Evolutionary conservation across 306 rosid species (phyloP), one percentile per base, ranked within the genome.

Genomic region (Prunus fruticosa): DNA sequence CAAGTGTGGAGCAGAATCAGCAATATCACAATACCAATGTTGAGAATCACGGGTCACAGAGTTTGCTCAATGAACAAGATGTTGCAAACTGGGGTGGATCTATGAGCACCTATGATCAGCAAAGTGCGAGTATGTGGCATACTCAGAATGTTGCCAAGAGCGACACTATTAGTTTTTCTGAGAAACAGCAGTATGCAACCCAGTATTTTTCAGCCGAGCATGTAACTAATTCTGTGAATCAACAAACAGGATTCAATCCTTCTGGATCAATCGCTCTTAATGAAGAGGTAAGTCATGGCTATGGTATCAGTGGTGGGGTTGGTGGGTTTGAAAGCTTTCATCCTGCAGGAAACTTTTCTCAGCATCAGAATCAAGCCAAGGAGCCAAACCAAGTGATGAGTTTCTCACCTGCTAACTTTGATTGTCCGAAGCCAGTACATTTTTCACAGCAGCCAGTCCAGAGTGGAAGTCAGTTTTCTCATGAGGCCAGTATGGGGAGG

Each of bases 401-500:
- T 14, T 85, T 87, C 75, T 86, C 89, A 67, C 75, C 82, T 58
- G 78, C 81, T 69, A 83, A 74, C 64, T 72, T 85, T 73, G 86
- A 68, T 79, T 80, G 75, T 68, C 81, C 73, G 60, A 83, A 81
- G 32, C 64, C 85, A 60, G n/a, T 58, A 51, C 77, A 70, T 62
- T 79, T 72, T 75, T 79, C 87, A 52, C 79, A 81, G 75, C 94
- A 82, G 79, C 51, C 94, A 69, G 62, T 82, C 70, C 87, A 79
- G 50, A 82, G 71, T 53, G 92, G 78, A 64, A 28, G 79, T 49
- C 85, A 80, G 64, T 49, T 64, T 82, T 80, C 88, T 2, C 71
- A 82, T 71, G 84, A 87, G 71, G 75, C 87, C 73, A 78, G 83
- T n/a, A 84, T 14, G 27, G 93, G 81, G 64, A 79, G 91, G 80